Percentiles rank a stretch among this genome's conserved stretches.
phyloP scores from a whole-genome alignment of 805 yeast genomes.

The Tetrapisispora namnaoensis region DNA sequence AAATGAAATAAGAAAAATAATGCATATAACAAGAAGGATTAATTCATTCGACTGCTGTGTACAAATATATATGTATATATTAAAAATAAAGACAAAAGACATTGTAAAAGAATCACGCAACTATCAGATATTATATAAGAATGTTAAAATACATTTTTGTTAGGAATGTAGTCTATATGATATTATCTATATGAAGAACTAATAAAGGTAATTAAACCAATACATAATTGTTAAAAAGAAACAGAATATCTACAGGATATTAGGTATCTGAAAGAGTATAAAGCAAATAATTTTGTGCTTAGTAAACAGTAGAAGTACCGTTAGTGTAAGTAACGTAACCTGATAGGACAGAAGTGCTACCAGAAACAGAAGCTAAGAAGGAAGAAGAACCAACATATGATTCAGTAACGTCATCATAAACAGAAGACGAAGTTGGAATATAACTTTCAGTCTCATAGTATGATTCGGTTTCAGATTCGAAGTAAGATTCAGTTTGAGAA shows the following conservation, averaged over 20 bases:
- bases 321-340: constrained; percentile 1
- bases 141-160: too few relatives aligned
- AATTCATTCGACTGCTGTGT: not conserved
- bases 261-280: not conserved
- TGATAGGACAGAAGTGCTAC: constrained; percentile 1
- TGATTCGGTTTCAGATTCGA: not conserved
- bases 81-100: too few relatives aligned
- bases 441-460: not conserved
- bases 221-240: not conserved
- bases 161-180: too few relatives aligned
- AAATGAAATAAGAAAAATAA: not conserved
- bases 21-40: not conserved
- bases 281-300: not conserved
- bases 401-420: not conserved
- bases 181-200: not conserved
- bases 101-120: too few relatives aligned
- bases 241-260: not conserved
- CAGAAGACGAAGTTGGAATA: constrained; percentile 1
- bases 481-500: not conserved
- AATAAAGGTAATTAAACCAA: not conserved
- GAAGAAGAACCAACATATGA: not conserved
- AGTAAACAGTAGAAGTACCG: not conserved
- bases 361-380: constrained; percentile 1
- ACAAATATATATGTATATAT: too few relatives aligned
- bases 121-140: too few relatives aligned